These are phyloP conservation scores for Paspalum vaginatum DNA, from an alignment of 176 grass and related monocot genomes.

Conservation along the genomic window DNA sequence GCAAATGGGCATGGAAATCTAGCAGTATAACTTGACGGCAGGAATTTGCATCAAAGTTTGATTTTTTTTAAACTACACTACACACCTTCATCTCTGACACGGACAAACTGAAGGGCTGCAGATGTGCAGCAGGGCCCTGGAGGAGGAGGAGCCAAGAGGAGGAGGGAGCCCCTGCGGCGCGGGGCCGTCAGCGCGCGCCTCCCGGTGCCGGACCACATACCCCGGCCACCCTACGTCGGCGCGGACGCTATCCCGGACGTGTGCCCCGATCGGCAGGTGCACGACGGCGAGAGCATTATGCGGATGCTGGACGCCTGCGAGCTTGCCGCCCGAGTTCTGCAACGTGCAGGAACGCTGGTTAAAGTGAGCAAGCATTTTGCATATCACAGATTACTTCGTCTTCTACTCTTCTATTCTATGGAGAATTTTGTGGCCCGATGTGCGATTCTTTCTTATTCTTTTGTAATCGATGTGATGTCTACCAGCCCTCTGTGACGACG, in stretches of 20 bases:
- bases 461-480: not conserved
- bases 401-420: not conserved
- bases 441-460: not conserved
- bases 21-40: too few relatives aligned
- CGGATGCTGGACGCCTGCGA: slow-evolving; percentile 66
- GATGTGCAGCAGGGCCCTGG: slow-evolving; percentile 38
- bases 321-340: slow-evolving; percentile 77
- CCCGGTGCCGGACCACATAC: slow-evolving; percentile 68
- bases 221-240: slow-evolving; percentile 62
- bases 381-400: not conserved
- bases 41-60: not conserved
- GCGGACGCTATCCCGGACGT: slow-evolving; percentile 55
- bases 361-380: slow-evolving; percentile 50
- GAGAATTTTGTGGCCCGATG: not conserved
- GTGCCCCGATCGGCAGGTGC: slow-evolving; percentile 63
- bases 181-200: slow-evolving; percentile 60
- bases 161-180: slow-evolving; percentile 57
- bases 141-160: slow-evolving; percentile 11
- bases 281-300: slow-evolving; percentile 61
- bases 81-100: not conserved
- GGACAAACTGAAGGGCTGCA: slow-evolving; percentile 49
- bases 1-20: too few relatives aligned
- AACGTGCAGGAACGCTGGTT: slow-evolving; percentile 68
- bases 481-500: slow-evolving; percentile 74
- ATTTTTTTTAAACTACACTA: not conserved